Conservation (phyloP, 192 early-diverging fungal genomes). For the Backusella australiensis region DNA sequence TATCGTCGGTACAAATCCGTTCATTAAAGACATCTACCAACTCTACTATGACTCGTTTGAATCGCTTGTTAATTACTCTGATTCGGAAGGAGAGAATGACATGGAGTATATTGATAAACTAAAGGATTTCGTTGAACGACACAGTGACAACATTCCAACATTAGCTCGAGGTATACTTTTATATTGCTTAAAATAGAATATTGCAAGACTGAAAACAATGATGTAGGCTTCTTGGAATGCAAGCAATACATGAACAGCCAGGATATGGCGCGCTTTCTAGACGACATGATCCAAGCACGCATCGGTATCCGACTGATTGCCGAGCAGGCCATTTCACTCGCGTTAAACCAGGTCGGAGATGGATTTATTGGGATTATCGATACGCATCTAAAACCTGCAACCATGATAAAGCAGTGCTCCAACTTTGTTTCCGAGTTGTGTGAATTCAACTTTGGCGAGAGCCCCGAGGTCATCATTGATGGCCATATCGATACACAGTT, state of each 20-base stretch:
- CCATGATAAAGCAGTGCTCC: conserved; percentile 66
- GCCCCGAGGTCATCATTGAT: conserved; percentile 69
- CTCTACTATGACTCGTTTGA: conserved; percentile 83
- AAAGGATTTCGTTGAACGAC: conserved; percentile 68
- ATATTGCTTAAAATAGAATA: too few species aligned
- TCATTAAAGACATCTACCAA: conserved; percentile 80
- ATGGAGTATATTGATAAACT: conserved; percentile 68
- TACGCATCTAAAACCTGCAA: conserved; percentile 63
- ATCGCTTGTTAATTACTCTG: conserved; percentile 61
- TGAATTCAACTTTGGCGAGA: conserved; percentile 86
- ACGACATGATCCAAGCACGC: conserved; percentile 88
- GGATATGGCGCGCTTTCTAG: conserved; percentile 70
- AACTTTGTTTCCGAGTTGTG: conserved; percentile 81
- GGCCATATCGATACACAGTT: conserved; percentile 65
- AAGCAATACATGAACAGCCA: conserved; percentile 81
- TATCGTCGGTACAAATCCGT: conserved; percentile 96
- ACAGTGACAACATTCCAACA: conserved; percentile 85
- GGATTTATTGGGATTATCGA: conserved; percentile 87
- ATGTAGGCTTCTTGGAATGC: conserved; percentile 81
- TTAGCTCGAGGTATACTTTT: conserved; percentile 68
- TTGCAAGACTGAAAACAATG: not conserved
- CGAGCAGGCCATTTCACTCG: conserved; percentile 84
- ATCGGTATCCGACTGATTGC: conserved; percentile 91
- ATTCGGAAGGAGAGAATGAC: conserved; percentile 53
- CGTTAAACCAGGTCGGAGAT: conserved; percentile 42